phyloP scores from a whole-genome alignment of 2,329 filamentous ascomycete genomes.

The Calonectria pteridis region DNA sequence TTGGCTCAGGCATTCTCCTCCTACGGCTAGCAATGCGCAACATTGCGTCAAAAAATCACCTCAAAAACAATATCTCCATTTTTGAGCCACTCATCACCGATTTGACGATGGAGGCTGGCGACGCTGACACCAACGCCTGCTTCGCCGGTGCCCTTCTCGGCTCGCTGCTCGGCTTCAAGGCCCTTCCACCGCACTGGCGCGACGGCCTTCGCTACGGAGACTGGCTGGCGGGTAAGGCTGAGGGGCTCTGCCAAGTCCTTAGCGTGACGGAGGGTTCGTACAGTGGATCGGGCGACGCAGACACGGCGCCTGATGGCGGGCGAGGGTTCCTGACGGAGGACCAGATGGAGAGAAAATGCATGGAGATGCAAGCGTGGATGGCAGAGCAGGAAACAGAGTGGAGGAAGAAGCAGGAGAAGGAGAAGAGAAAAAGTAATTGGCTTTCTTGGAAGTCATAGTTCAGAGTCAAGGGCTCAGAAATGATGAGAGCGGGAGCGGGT shows the following conservation, averaged over 20 bases:
- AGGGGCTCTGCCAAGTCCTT: slow-evolving; percentile 54
- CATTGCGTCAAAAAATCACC: slow-evolving; percentile 29
- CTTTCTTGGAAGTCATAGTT: slow-evolving; percentile 35
- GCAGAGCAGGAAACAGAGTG: slow-evolving; percentile 44
- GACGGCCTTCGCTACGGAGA: slow-evolving; percentile 58
- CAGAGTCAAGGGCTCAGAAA: not conserved
- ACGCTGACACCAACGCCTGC: slow-evolving; percentile 67
- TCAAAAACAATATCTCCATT: slow-evolving; percentile 38
- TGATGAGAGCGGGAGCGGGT: too few species aligned
- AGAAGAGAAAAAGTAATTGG: slow-evolving; percentile 39
- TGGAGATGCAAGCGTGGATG: slow-evolving; percentile 50
- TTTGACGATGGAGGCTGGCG: slow-evolving; percentile 64
- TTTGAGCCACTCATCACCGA: slow-evolving; percentile 63
- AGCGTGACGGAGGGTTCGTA: slow-evolving; percentile 53
- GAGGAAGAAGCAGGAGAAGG: slow-evolving; percentile 39
- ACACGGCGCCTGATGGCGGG: slow-evolving; percentile 58
- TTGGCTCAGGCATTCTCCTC: slow-evolving; percentile 60
- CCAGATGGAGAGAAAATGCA: slow-evolving; percentile 52
- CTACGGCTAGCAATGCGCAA: slow-evolving; percentile 58
- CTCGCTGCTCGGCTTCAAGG: slow-evolving; percentile 59
- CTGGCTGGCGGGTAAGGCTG: slow-evolving; percentile 60
- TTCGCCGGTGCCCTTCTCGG: slow-evolving; percentile 65
- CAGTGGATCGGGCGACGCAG: slow-evolving; percentile 51
- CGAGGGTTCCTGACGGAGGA: slow-evolving; percentile 52
- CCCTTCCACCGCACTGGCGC: slow-evolving; percentile 62